Evolutionary conservation across 371 early-diverging fungal species (phyloP).

Genomic region (Parasitella parasitica): DNA sequence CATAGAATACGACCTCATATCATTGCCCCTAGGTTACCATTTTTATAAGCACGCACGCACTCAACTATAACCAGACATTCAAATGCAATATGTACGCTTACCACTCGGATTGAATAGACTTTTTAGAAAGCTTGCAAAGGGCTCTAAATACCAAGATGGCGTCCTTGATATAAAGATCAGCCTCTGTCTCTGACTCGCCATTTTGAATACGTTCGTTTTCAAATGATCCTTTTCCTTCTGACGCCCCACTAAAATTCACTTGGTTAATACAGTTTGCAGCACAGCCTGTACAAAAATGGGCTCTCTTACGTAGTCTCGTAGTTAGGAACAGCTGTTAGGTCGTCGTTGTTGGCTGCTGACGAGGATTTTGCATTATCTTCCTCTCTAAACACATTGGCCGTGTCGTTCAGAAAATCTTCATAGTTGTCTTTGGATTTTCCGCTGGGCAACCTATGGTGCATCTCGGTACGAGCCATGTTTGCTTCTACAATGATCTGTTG

Average conservation of each 20-base stretch:
- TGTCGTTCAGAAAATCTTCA: conserved; percentile 48
- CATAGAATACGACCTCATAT: conserved; percentile 58
- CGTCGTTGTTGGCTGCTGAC: neutral
- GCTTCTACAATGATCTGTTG: conserved; percentile 53
- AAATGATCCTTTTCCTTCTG: conserved; percentile 33
- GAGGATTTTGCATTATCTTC: conserved; percentile 15
- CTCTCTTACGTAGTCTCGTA: conserved; percentile 10
- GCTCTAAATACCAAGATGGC: conserved; percentile 89
- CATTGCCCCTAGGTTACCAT: conserved; percentile 35
- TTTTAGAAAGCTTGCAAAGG: conserved; percentile 91
- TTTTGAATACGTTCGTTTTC: conserved; percentile 29
- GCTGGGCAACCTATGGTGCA: conserved; percentile 37
- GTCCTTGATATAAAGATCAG: conserved; percentile 66
- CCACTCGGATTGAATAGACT: conserved; percentile 54
- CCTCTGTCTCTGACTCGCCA: conserved; percentile 35
- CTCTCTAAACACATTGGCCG: conserved; percentile 46
- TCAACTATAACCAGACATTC: too few species aligned
- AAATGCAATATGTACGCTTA: conserved; percentile 14
- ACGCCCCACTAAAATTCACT: neutral
- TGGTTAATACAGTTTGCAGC: too few species aligned
- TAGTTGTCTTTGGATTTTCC: conserved; percentile 43
- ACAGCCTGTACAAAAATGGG: too few species aligned
- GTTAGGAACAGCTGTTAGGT: neutral
- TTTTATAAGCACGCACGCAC: too few species aligned
- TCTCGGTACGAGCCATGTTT: conserved; percentile 49